phyloP scores from a whole-genome alignment of 1,139 yeast genomes.

The Pichia sp. region DNA sequence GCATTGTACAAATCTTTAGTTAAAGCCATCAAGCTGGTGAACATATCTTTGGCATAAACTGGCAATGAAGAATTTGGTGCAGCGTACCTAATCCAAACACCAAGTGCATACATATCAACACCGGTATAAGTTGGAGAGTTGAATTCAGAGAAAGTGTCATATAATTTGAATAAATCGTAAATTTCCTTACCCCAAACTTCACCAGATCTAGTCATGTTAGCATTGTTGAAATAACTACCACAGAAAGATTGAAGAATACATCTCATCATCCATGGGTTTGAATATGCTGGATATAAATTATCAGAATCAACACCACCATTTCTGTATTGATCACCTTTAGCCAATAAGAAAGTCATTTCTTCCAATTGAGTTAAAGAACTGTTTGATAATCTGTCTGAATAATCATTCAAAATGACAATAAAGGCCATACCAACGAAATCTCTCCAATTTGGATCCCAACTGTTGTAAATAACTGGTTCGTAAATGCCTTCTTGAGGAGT shows the following conservation, averaged over 20 bases:
- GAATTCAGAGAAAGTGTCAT: constrained; percentile 5
- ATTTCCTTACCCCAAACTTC: constrained; percentile 7
- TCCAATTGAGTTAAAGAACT: background rate
- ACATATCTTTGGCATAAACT: constrained; percentile 4
- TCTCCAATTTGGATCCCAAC: constrained; percentile 9
- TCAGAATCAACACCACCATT: constrained; percentile 8
- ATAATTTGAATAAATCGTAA: constrained; percentile 3
- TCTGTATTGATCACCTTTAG: constrained; percentile 8
- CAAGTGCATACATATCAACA: constrained; percentile 7
- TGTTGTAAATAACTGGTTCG: constrained; percentile 2
- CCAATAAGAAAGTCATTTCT: constrained; percentile 1
- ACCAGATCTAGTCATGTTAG: constrained; percentile 8
- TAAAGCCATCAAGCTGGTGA: constrained; percentile 2
- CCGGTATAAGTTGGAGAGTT: constrained; percentile 10
- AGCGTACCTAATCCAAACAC: constrained; percentile 8
- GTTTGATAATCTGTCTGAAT: constrained; percentile 2
- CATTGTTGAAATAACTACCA: constrained; percentile 2
- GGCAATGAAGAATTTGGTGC: constrained; percentile 6
- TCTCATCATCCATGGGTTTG: constrained; percentile 9
- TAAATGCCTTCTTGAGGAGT: constrained; percentile 9
- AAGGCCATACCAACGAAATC: constrained; percentile 8
- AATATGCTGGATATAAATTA: constrained; percentile 8
- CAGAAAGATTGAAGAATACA: constrained; percentile 3
- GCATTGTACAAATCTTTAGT: constrained; percentile 6
- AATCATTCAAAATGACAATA: constrained; percentile 4